Evolutionary conservation across 2,329 filamentous ascomycete genomes (phyloP), one percentile per base, ranked within the genome.

Genomic region (Fusarium sp.): DNA sequence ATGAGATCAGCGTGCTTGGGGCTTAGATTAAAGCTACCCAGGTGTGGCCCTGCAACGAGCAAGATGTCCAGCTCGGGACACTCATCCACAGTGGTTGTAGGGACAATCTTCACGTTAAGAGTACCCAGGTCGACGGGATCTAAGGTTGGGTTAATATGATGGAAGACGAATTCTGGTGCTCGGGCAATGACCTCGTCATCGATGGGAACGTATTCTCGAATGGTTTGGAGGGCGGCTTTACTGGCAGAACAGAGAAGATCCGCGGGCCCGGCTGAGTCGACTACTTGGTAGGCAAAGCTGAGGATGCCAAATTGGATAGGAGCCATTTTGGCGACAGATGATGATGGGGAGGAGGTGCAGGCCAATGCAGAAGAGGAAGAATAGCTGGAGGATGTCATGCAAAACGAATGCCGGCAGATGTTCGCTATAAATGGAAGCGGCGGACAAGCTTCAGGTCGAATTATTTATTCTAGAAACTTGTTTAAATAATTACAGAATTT

Each of bases 281-380:
- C 73, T 24, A 76, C 64, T 67, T 82, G 81, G 68, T 82, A 82
- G 43, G 74, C 69, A 68, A 72, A 80, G 58, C 73, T 52, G 20
- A 79, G 75, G 31, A 29, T 29, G 10, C 59, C 59, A 62, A 62
- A 39, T 13, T 62, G 59, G 6, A 62, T 29, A 24, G 59, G 39
- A 16, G 59, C 39, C 59, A 62, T 62, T 22, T 31, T 58, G 16
- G 14, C 2, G 52, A 31, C 20, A 14, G 14, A 14, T 43, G 39
- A 16, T 8, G 20, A 45, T 41, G 20, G 13, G 13, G 20, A 45
- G 14, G 20, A 3, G 14, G 10, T 27, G 22, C 2, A 48, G 43
- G 22, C 22, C 14, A 18, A 18, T 48, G 22, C 24, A 20, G 6
- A 22, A 24, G 43, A 10, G 22, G 8, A 24, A 24, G 14, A 16